These are phyloP conservation scores for Fusarium sp. DNA, from an alignment of 2,329 filamentous ascomycete genomes.

Conservation along the genomic window DNA sequence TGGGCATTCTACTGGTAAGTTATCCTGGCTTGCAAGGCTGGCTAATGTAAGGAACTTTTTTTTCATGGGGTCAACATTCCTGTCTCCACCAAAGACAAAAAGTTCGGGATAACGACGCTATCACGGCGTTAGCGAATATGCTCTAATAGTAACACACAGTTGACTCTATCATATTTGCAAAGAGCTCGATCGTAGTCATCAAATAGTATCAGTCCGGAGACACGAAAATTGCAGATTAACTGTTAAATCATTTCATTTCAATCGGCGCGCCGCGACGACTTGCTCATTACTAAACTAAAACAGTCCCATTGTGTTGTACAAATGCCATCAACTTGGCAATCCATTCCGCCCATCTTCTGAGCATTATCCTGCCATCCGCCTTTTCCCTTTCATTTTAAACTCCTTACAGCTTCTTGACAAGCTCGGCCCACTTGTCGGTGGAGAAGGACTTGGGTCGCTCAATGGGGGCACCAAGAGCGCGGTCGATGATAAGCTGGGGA, in stretches of 20 bases:
- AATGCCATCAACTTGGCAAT: conserved; percentile 37
- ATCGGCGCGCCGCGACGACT: conserved; percentile 36
- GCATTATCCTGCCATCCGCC: conserved; percentile 27
- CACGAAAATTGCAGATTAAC: conserved; percentile 14
- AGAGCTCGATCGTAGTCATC: background rate
- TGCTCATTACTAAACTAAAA: conserved; percentile 45
- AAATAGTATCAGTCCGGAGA: background rate
- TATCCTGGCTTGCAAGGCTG: background rate
- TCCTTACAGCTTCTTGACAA: conserved; percentile 87
- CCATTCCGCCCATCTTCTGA: conserved; percentile 33
- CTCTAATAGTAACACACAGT: background rate
- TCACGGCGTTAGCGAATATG: background rate
- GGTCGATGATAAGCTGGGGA: conserved; percentile 99
- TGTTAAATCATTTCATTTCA: conserved; percentile 42
- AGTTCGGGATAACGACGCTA: background rate
- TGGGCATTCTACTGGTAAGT: background rate
- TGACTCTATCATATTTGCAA: background rate
- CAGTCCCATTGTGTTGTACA: conserved; percentile 44
- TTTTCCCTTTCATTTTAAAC: conserved; percentile 22
- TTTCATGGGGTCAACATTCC: conserved; percentile 29
- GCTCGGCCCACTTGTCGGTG: conserved; percentile 95
- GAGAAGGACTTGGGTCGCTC: conserved; percentile 99
- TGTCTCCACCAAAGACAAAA: conserved; percentile 7
- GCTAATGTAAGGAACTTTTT: conserved; percentile 5
- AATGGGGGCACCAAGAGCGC: conserved; percentile 94